Evolutionary conservation across 1,284 basidiomycete species (phyloP).

Genomic region (Wallemia mellicola): DNA sequence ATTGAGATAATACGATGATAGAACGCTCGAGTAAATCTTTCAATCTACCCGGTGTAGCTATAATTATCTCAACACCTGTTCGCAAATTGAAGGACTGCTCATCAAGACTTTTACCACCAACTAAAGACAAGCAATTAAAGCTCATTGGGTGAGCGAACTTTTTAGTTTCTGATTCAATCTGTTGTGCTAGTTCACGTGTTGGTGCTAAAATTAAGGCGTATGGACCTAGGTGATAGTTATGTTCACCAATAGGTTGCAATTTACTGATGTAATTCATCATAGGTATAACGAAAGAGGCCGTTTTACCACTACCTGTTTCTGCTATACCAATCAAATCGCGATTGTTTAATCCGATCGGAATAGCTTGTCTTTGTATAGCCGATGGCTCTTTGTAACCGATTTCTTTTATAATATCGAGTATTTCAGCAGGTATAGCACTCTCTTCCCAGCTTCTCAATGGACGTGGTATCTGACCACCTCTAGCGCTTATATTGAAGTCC

Average conservation of each 20-base stretch:
- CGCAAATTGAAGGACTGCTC: constrained; percentile 89
- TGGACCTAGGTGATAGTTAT: constrained; percentile 72
- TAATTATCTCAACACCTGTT: constrained; percentile 88
- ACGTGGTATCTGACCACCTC: constrained; percentile 70
- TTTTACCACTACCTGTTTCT: constrained; percentile 96
- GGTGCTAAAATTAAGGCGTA: constrained; percentile 81
- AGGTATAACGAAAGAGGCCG: constrained; percentile 94
- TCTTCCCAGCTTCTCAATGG: constrained; percentile 79
- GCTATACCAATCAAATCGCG: constrained; percentile 93
- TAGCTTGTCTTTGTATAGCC: constrained; percentile 88
- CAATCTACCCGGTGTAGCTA: constrained; percentile 87
- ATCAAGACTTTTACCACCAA: constrained; percentile 79
- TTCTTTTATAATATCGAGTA: constrained; percentile 55
- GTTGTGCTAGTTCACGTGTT: constrained; percentile 88
- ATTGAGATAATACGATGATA: constrained; percentile 79
- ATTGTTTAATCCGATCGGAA: constrained; percentile 84
- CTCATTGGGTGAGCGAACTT: constrained; percentile 71
- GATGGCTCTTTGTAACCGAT: constrained; percentile 93
- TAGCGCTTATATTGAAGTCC: constrained; percentile 65
- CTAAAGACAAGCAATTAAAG: constrained; percentile 80
- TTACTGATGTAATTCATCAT: constrained; percentile 81
- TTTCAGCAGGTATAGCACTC: constrained; percentile 42
- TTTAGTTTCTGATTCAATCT: constrained; percentile 72
- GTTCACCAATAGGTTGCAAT: constrained; percentile 57
- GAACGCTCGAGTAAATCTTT: constrained; percentile 91